Evolutionary conservation across 2,329 filamentous ascomycete genomes (phyloP), one percentile per base, ranked within the genome.

Genomic region (Chaetomium sp.): DNA sequence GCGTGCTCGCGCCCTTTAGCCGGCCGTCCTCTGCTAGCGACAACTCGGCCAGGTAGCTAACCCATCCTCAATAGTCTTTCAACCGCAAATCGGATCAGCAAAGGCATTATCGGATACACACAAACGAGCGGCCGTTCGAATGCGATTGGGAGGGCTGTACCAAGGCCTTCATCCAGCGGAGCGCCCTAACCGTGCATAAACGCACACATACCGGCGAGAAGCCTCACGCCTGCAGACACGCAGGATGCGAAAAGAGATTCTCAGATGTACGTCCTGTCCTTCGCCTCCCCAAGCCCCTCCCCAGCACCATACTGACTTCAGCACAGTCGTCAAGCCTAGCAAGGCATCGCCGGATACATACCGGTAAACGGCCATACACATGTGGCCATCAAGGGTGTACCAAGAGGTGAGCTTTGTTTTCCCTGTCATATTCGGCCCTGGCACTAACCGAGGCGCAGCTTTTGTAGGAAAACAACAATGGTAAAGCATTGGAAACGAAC

Each of bases 161-260:
- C 53, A 90, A 90, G 78, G 87, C 85, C 75, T 90, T 90, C 75
- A 90, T 90, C 68, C 88, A 90, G 72, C 80, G 87, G 66, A 90
- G 87, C 75, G 88, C 88, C 47, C 76, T 90, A 69, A 90, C 87
- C 2, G 88, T 90, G 49, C 88, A 91, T 74, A 88, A 87, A 63
- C 84, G 88, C 68, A 90, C 87, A 13, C 88, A 90, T 68, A 90
- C 87, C 0, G 87, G 87, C 63, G 88, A 90, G 78, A 91, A 90
- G 75, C 88, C 88, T 65, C 87, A 90, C 70, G 83, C 86, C 70
- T 91, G 88, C 72, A 83, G 87, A 72, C 84, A 88, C 68, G 77
- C 83, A 29, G 87, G 85, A 23, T 90, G 88, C 71, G 85, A 84
- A 53, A 90, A 90, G 78, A 81, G 86, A 49, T 90, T 90, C 72